Evolutionary conservation across 2,329 filamentous ascomycete species (phyloP).

Genomic region (Fusarium duplospermum): DNA sequence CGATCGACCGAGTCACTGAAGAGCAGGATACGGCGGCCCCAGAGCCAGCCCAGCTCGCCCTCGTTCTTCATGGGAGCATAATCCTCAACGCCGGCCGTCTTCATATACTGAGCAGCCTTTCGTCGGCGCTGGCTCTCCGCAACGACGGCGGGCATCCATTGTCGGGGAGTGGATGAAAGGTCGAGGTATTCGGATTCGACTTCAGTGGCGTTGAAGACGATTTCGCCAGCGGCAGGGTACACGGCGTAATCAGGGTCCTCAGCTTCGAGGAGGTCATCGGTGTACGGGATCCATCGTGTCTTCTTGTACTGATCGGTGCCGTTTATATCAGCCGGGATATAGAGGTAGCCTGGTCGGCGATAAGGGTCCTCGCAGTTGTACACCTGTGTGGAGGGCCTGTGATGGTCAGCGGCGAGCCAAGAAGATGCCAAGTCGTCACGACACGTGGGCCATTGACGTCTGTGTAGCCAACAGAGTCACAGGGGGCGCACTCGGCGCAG

Average conservation of each 20-base stretch:
- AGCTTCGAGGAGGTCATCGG: constrained; percentile 69
- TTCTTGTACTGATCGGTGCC: constrained; percentile 72
- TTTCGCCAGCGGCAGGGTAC: constrained; percentile 52
- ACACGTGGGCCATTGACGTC: background rate
- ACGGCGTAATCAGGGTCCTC: constrained; percentile 58
- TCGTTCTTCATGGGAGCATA: constrained; percentile 30
- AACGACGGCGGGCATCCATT: constrained; percentile 29
- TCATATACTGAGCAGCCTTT: constrained; percentile 5
- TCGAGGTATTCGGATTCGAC: constrained; percentile 27
- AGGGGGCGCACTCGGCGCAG: background rate
- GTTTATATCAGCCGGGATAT: constrained; percentile 59
- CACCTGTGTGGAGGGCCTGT: background rate
- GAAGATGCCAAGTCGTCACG: constrained; percentile 19
- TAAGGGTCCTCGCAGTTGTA: constrained; percentile 35
- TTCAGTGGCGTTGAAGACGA: constrained; percentile 76
- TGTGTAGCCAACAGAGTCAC: background rate
- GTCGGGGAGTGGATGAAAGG: constrained; percentile 22
- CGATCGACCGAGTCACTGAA: constrained; percentile 37
- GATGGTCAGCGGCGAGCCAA: constrained; percentile 6
- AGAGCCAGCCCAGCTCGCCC: constrained; percentile 32
- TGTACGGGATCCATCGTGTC: constrained; percentile 46
- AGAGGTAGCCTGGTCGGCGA: constrained; percentile 64
- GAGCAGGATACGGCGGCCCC: constrained; percentile 35
- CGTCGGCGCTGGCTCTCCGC: constrained; percentile 26
- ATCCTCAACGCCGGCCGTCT: background rate